A percentile compares a stretch with the other conserved stretches of the same genome.
Evolutionary conservation across 1,284 basidiomycete species (phyloP).

Genomic region (Trametes sp.): DNA sequence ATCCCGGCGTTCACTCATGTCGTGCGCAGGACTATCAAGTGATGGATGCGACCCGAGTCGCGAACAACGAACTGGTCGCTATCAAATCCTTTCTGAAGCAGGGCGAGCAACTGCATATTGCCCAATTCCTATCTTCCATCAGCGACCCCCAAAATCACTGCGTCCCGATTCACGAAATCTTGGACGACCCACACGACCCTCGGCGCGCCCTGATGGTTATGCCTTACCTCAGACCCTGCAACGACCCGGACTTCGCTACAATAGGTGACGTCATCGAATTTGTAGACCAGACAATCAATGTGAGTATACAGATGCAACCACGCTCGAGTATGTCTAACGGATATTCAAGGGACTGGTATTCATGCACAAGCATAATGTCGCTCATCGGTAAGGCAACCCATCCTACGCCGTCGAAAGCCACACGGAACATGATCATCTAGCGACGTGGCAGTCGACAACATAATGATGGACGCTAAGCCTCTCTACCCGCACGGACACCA

Average conservation of each 20-base stretch:
- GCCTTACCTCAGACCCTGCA: conserved; percentile 33
- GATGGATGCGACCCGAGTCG: conserved; percentile 33
- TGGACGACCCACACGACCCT: conserved; percentile 20
- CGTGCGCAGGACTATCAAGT: conserved; percentile 7
- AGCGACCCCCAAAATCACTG: conserved; percentile 21
- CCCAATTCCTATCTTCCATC: conserved; percentile 3
- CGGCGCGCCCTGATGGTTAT: conserved; percentile 30
- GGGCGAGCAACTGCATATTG: conserved; percentile 11
- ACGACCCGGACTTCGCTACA: conserved; percentile 29
- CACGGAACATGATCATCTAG: neutral
- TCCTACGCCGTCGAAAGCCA: neutral
- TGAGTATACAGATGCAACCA: conserved; percentile 5
- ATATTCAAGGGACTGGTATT: conserved; percentile 33
- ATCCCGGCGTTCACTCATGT: neutral
- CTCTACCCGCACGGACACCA: conserved; percentile 38
- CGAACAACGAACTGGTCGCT: conserved; percentile 27
- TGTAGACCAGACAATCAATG: conserved; percentile 35
- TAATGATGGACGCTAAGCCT: conserved; percentile 39
- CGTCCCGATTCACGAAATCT: conserved; percentile 26
- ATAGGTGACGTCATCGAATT: conserved; percentile 38
- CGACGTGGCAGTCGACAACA: conserved; percentile 31
- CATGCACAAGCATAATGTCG: conserved; percentile 36
- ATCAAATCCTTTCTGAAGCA: conserved; percentile 25
- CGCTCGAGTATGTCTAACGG: neutral
- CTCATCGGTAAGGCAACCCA: conserved; percentile 33